Evolutionary conservation across 257 asterid genomes (phyloP), one percentile per base, ranked within the genome.

Genomic region (Solanum commersonii): DNA sequence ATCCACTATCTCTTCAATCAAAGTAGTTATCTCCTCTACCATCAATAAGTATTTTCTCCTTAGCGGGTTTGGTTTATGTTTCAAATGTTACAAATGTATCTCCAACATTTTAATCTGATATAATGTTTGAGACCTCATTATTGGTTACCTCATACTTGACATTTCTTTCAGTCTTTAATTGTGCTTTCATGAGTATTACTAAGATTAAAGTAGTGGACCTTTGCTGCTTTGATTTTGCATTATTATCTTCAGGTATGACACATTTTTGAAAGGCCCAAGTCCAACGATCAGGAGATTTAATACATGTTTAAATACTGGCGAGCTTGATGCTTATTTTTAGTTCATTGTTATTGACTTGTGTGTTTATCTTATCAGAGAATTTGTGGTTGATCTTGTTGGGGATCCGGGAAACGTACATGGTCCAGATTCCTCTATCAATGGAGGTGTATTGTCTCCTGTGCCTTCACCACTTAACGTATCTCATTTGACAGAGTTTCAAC

Each of bases 361-460:
- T 85, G 29, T 74, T 65, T 88, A 18, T 89, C 29, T 90, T 87
- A 44, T 86, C 96, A 97, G 99, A 95, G 99, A 97, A 87, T 94
- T 92, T 90, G 96, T 97, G 33, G 97, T 97, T 90, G 99, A 97
- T 93, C 95, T 97, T 82, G 96, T 97, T 84, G 98, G 98, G 88
- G 92, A 94, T 88, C 99, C 99, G 12, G 99, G 99, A 90, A 94
- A 92, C 72, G 87, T 97, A 77, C 96, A 92, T 22, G 92, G 93
- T 83, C 97, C 98, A 78, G 98, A 96, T 93, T 97, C 98, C 63
- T 97, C 98, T 23, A 92, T 96, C 86, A 96, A 92, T 84, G 96
- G 95, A 90, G 90, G 94, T 89, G 77, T 87, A 86, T 91, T 90
- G 87, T 89, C 94, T 46, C 91, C 96, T 9, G 93, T 95, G 84